phyloP scores from a whole-genome alignment of 2,329 filamentous ascomycete species.

The Aureobasidium melanogenum region DNA sequence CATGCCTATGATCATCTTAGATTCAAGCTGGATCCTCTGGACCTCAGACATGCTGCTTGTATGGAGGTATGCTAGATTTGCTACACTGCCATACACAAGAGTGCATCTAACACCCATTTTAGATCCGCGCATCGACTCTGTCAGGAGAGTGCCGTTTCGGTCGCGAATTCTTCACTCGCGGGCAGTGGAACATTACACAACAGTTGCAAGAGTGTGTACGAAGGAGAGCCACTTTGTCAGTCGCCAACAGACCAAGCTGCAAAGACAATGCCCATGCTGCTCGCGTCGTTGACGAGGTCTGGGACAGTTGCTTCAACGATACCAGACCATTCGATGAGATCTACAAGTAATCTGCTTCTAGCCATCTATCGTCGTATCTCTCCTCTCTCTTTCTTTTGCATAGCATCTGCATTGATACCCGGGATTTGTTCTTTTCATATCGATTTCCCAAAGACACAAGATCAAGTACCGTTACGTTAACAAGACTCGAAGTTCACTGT shows the following conservation, averaged over 20 bases:
- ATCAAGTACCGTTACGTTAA: background rate
- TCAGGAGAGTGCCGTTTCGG: slow-evolving; percentile 90
- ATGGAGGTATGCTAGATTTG: slow-evolving; percentile 58
- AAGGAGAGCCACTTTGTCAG: slow-evolving; percentile 66
- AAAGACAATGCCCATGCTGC: slow-evolving; percentile 79
- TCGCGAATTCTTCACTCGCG: slow-evolving; percentile 73
- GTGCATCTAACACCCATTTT: background rate
- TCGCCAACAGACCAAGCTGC: slow-evolving; percentile 68
- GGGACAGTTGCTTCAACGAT: slow-evolving; percentile 93
- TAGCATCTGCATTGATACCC: slow-evolving; percentile 9
- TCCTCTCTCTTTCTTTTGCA: background rate
- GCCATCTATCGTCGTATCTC: background rate
- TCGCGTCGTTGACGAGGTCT: slow-evolving; percentile 92
- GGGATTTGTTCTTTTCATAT: too few species aligned
- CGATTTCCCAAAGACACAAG: background rate
- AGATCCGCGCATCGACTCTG: slow-evolving; percentile 84
- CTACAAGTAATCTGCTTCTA: slow-evolving; percentile 52
- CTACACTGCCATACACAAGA: background rate
- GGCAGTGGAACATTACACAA: slow-evolving; percentile 81
- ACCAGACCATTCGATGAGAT: slow-evolving; percentile 96
- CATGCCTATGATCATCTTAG: slow-evolving; percentile 15
- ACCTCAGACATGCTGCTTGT: slow-evolving; percentile 83
- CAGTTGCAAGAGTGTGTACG: slow-evolving; percentile 93
- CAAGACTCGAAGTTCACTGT: background rate
- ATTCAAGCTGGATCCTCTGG: slow-evolving; percentile 80